Evolutionary conservation across 371 early-diverging fungal genomes (phyloP), one percentile per base, ranked within the genome.

Genomic region (Rhizopus stolonifer): DNA sequence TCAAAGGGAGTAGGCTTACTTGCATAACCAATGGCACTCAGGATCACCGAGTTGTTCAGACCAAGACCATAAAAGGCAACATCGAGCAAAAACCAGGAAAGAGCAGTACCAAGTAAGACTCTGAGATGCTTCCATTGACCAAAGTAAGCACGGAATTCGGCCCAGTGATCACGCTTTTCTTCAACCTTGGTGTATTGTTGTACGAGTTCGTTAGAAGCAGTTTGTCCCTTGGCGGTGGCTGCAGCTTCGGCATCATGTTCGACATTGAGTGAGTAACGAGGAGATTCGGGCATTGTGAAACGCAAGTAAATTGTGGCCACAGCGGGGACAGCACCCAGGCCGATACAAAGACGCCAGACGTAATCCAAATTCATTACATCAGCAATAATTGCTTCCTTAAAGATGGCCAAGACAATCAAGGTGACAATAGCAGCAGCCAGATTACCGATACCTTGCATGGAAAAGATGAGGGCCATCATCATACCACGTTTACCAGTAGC

Each of bases 361-460:
- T 88, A 84, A 68, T 94, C 94, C 58, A 93, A 68, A 58, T 82
- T 77, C 58, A 72, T 70, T 17, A 74, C 69, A 71, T 91, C 86
- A 11, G 58, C 70, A 18, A 69, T 67, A 61, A 94, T 80, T 22
- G 67, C 66, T 42, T 61, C 29, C 72, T 88, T 86, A 80, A 87
- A 87, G 34, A 76, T 76, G n/a, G 85, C 82, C 19, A 95, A 73
- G 21, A 88, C 59, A 13, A 92, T 65, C 9, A 85, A 52, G 17
- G 86, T 79, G 22, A 90, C 86, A 18, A 92, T 67, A 15, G 88
- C 83, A 31, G 91, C 90, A 32, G 87, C 73, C 46, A 95, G 67
- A 59, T 90, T 88, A 31, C 95, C 95, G 49, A 93, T 76, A 34
- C 94, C 95, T 70, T 94, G 94, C 93, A 94, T 93, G 46, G 92